Base-by-base conservation (phyloP, 169 alveolate species). In the Eimeria tenella region DNA sequence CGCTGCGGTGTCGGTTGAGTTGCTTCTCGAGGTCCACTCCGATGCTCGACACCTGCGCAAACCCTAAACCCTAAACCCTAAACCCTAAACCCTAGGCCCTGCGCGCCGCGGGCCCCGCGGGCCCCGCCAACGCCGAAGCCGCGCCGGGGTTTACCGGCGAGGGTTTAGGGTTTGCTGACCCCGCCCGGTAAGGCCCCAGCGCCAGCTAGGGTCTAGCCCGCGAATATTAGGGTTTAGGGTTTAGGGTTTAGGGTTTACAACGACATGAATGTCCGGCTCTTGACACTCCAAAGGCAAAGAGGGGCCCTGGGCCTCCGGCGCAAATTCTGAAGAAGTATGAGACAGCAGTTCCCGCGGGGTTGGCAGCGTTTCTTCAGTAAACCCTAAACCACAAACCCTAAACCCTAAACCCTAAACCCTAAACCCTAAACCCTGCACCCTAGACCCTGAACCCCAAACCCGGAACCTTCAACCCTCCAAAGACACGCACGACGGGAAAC, bases 291-390 rank as follows among this genome's bases (percentile, higher is more conserved):
- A 11, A 50, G 17, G 19, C n/a, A n/a, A n/a, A n/a, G n/a, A n/a
- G 49, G 81, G 19, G 53, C n/a, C 82, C 81, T 5, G 60, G 23
- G 71, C 55, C n/a, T 82, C 56, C 49, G 31, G 7, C 13, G 55
- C 81, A 13, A 21, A 63, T 11, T 71, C 83, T 21, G 25, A 17
- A 63, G 74, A 56, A 42, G 74, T 23, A 56, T 63, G 93, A 5
- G 93, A 86, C 17, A 86, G 86, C 49, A 86, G 49, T 49, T 86
- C 86, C 55, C 93, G 93, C 21, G 93, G 93, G 2, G 93, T 71
- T 8, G 93, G 93, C 56, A 86, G 86, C 3, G 93, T 86, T 21
- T 86, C 86, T 13, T 71, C 86, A 19, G 93, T 86, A 63, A 73
- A 90, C 53, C 93, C 93, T 17, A 58, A 58, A 58, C 68, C 68